A percentile compares a stretch with the other conserved stretches of the same genome.
Evolutionary conservation across 2,329 filamentous ascomycete species (phyloP).

Genomic region (Lachnellula occidentalis): DNA sequence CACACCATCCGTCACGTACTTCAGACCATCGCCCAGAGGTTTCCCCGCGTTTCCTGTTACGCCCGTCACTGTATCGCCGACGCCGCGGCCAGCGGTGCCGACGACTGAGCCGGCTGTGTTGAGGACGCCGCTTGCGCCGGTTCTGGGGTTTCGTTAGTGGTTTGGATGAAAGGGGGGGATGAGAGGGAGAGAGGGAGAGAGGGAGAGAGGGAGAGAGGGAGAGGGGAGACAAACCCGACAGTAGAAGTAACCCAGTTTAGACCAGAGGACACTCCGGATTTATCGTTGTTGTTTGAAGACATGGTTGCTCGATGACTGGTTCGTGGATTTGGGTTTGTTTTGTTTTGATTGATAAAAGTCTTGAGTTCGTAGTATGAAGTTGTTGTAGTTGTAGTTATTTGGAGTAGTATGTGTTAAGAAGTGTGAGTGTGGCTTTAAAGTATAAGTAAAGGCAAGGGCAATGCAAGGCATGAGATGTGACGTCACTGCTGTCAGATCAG

Average conservation of each 20-base stretch:
- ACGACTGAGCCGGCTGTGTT: slow-evolving; percentile 22
- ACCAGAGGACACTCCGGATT: slow-evolving; percentile 6
- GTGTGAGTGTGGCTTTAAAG: too few relatives aligned
- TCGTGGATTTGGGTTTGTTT: too few relatives aligned
- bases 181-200: too few relatives aligned
- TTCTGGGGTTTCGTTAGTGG: slow-evolving; percentile 4
- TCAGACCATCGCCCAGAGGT: slow-evolving; percentile 23
- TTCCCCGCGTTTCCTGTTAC: slow-evolving; percentile 20
- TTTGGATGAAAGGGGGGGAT: not conserved
- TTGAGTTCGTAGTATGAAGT: too few relatives aligned
- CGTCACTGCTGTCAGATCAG: too few relatives aligned
- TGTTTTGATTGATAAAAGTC: too few relatives aligned
- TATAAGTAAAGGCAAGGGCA: too few relatives aligned
- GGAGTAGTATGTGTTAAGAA: too few relatives aligned
- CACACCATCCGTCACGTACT: slow-evolving; percentile 20
- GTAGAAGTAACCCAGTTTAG: slow-evolving; percentile 12
- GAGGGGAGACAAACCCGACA: slow-evolving; percentile 2
- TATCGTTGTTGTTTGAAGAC: not conserved
- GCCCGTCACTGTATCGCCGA: slow-evolving; percentile 23
- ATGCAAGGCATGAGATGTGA: too few relatives aligned
- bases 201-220: too few relatives aligned
- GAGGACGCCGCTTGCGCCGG: slow-evolving; percentile 16
- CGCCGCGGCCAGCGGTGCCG: slow-evolving; percentile 20
- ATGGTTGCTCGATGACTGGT: too few relatives aligned
- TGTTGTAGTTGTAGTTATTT: too few relatives aligned